These are phyloP conservation scores for Herpetospermum pedunculosum DNA, from an alignment of 306 rosid genomes.

Conservation along the genomic window DNA sequence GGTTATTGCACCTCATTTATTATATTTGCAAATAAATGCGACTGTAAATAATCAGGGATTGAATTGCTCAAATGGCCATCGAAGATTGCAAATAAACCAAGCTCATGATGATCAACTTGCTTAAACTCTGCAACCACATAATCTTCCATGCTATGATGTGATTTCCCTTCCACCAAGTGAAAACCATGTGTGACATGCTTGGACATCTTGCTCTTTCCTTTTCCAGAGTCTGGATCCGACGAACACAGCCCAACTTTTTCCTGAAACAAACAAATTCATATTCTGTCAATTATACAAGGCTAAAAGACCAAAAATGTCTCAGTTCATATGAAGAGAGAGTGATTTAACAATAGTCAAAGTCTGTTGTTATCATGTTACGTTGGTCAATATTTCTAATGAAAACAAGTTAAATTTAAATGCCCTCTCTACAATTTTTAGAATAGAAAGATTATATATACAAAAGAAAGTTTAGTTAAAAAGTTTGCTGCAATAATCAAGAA, in stretches of 20 bases:
- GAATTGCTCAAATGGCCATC: slow-evolving; percentile 87
- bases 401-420: background rate
- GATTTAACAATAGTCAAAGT: background rate
- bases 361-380: background rate
- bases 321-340: background rate
- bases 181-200: slow-evolving; percentile 70
- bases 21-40: slow-evolving; percentile 69
- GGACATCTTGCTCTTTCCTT: slow-evolving; percentile 94
- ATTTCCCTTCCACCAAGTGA: slow-evolving; percentile 80
- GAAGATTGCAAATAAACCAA: slow-evolving; percentile 87
- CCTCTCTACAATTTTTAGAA: background rate
- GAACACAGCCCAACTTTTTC: slow-evolving; percentile 68
- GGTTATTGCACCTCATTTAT: slow-evolving; percentile 50
- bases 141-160: slow-evolving; percentile 80
- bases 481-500: background rate
- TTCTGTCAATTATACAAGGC: background rate
- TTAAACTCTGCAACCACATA: slow-evolving; percentile 73
- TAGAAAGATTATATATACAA: background rate
- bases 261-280: slow-evolving; percentile 25
- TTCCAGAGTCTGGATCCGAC: slow-evolving; percentile 83
- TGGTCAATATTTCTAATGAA: background rate
- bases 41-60: slow-evolving; percentile 60
- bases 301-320: background rate
- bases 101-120: slow-evolving; percentile 59
- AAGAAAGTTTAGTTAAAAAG: background rate